Conservation (phyloP, 139 green algal species). For the Micractinium conductrix region DNA sequence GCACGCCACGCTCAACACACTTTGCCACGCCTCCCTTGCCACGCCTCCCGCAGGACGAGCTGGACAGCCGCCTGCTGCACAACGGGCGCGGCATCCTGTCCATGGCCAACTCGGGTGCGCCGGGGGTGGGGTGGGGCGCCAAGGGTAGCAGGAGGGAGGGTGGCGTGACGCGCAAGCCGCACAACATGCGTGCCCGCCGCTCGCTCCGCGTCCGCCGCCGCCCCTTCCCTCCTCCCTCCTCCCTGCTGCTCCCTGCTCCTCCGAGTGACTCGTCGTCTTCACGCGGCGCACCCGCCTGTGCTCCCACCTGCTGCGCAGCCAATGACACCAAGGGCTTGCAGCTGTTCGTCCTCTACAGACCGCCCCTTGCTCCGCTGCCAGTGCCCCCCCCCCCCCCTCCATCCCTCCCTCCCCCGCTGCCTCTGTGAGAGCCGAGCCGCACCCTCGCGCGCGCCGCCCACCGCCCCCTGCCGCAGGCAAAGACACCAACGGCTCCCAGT, state of each 20-base stretch:
- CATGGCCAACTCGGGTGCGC: conserved; percentile 93
- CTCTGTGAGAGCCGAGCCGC: not conserved
- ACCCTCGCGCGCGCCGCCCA: not conserved
- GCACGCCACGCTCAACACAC: not conserved
- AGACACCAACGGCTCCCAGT: conserved; percentile 54
- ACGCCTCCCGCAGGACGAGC: conserved; percentile 60
- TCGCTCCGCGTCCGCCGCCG: too few species aligned
- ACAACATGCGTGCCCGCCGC: too few species aligned
- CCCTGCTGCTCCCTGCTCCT: too few species aligned
- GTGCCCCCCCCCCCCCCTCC: not conserved
- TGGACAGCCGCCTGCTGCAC: conserved; percentile 74
- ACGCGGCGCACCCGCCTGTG: not conserved
- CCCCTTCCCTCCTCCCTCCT: too few species aligned
- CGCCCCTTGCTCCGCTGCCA: not conserved
- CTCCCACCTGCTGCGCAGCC: too few species aligned
- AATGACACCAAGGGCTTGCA: conserved; percentile 41
- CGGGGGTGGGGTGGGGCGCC: not conserved
- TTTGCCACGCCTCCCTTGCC: not conserved
- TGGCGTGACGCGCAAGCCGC: too few species aligned
- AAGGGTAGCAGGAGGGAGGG: too few species aligned
- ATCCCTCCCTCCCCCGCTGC: not conserved
- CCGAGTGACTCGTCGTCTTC: too few species aligned
- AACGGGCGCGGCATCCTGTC: conserved; percentile 84
- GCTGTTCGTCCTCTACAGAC: conserved; percentile 86
- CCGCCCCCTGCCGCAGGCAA: not conserved